Percentiles rank a stretch among this genome's conserved stretches.
These are phyloP conservation scores for Apiotrichum mycotoxinovorans DNA, from an alignment of 1,284 basidiomycete species.

Conservation along the genomic window DNA sequence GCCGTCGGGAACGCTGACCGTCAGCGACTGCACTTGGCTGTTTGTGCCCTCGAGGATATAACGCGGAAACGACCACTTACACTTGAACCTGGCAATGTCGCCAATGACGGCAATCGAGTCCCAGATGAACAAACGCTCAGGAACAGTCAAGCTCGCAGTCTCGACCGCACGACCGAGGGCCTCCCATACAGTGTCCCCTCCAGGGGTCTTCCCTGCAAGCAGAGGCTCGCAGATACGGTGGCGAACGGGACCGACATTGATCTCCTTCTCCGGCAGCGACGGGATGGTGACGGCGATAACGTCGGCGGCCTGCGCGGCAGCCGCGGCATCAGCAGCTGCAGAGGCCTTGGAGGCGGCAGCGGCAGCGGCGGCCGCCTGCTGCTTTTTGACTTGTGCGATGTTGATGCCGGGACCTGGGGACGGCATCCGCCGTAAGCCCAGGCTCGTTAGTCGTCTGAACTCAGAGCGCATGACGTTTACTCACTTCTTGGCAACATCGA, in stretches of 20 bases:
- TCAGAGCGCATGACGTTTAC: constrained; percentile 34
- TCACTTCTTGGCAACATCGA: constrained; percentile 56
- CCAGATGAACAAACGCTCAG: constrained; percentile 69
- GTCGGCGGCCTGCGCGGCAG: constrained; percentile 35
- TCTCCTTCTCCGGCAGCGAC: constrained; percentile 65
- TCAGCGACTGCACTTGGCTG: constrained; percentile 2
- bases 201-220: constrained; percentile 51
- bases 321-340: constrained; percentile 64
- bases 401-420: constrained; percentile 21
- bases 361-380: constrained; percentile 56
- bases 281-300: constrained; percentile 53
- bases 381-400: constrained; percentile 52
- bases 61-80: constrained; percentile 52
- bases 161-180: constrained; percentile 42
- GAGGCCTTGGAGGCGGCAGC: constrained; percentile 58
- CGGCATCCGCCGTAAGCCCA: constrained; percentile 34
- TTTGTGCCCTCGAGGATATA: no score
- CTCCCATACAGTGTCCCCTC: constrained; percentile 57
- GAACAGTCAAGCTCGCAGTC: constrained; percentile 36
- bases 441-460: no score
- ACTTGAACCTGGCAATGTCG: constrained; percentile 70
- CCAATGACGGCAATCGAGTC: constrained; percentile 79
- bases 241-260: constrained; percentile 79
- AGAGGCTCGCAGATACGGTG: constrained; percentile 88
- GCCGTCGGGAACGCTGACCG: constrained; percentile 54